phyloP scores from a whole-genome alignment of 768 basidiomycete genomes.

The Erythrobasidium yunnanense region DNA sequence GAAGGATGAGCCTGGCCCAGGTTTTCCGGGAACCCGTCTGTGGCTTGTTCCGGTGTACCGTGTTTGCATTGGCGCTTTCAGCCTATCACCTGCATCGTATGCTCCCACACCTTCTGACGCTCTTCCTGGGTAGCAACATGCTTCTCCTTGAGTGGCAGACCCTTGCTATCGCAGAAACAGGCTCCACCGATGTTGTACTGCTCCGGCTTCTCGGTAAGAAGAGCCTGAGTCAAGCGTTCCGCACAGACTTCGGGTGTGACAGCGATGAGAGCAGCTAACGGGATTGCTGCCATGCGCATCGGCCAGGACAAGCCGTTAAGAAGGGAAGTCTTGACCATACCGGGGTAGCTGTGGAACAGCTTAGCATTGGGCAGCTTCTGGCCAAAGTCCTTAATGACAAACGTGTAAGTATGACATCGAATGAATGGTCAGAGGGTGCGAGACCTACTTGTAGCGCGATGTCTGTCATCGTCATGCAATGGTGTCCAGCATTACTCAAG shows the following conservation, averaged over 20 bases:
- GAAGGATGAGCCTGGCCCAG: too few relatives aligned
- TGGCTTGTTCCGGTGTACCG: too few relatives aligned
- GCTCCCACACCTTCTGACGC: neutral
- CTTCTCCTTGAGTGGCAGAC: neutral
- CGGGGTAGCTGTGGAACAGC: slow-evolving; percentile 1
- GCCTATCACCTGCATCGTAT: neutral
- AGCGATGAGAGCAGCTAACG: neutral
- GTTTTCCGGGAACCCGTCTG: too few relatives aligned
- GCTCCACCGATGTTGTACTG: slow-evolving; percentile 2
- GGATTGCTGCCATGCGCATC: neutral
- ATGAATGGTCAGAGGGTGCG: neutral
- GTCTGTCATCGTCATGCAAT: slow-evolving; percentile 7
- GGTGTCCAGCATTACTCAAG: neutral
- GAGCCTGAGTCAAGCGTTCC: neutral
- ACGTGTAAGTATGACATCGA: neutral
- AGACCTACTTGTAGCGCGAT: neutral
- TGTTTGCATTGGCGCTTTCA: too few relatives aligned
- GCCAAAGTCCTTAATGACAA: neutral
- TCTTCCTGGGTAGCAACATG: neutral
- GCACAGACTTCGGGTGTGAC: neutral
- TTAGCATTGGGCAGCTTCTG: neutral
- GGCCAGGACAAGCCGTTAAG: neutral
- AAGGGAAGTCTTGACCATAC: slow-evolving; percentile 19
- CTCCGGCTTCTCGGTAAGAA: neutral
- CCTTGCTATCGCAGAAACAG: slow-evolving; percentile 5